Evolutionary conservation across 495 filamentous ascomycete species (phyloP), one percentile per base, ranked within the genome.

Genomic region (Aspergillus wentii): DNA sequence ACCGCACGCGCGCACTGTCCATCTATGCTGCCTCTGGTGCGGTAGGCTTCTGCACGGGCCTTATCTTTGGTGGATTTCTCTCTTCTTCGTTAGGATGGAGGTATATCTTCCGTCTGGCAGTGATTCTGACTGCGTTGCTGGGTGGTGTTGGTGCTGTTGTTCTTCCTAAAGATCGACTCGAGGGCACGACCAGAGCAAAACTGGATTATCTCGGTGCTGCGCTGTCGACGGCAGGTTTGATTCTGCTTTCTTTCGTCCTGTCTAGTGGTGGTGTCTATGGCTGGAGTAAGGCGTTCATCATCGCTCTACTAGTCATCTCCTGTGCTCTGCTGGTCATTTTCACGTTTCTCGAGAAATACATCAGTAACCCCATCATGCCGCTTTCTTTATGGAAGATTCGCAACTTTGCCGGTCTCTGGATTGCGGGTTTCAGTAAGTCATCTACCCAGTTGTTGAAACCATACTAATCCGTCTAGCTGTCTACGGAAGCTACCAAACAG

Each of bases 221-320:
- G 11, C 40, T 64, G 23, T 64, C 60, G 0, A 64, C 60, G 1
- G 48, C 47, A 8, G 60, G 60, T 7, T 35, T 64, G 8, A 61
- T 64, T 17, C 43, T 64, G 25, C 49, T 64, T 10, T 57, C 61
- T 28, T 64, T 64, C 21, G 60, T 64, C 2, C 52, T 64, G 1
- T 64, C 60, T 5, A 54, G 60, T 30, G 60, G 60, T 1, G 57
- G 60, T 33, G 37, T 44, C 4, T 64, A 65, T 11, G 72, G 72
- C 17, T 76, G 74, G 72, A 41, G 44, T 5, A 51, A 44, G 6
- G 62, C 71, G 0, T 74, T 75, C 36, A 59, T 70, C 36, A 64
- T 70, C 32, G 59, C 56, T 5, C 56, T 75, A 0, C 43, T 76
- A 17, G 48, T 74, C 25, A 21, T 68, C 1, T 58, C 69, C 2